phyloP scores from a whole-genome alignment of 495 filamentous ascomycete genomes.

The Xanthoparmelia taractica region DNA sequence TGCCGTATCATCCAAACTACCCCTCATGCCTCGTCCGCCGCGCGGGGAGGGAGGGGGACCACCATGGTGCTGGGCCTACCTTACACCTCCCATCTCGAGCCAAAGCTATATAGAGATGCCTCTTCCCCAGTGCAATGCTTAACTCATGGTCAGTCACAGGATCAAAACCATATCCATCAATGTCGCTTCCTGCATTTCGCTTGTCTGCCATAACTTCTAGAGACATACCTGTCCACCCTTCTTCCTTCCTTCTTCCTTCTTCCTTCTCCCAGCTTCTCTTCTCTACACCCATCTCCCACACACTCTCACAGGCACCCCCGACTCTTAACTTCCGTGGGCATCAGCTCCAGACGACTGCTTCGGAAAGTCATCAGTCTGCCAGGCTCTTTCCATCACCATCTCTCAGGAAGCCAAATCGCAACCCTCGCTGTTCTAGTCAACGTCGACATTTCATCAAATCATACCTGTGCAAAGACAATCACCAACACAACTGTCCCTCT shows the following conservation, averaged over 20 bases:
- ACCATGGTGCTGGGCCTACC: neutral
- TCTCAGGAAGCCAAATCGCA: neutral
- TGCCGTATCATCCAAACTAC: neutral
- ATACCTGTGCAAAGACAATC: neutral
- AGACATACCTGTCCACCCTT: neutral
- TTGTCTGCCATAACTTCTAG: neutral
- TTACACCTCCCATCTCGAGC: neutral
- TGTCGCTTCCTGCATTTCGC: neutral
- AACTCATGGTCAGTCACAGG: neutral
- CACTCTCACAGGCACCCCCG: neutral
- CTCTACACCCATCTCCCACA: neutral
- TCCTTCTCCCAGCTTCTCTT: neutral
- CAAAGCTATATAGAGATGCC: neutral
- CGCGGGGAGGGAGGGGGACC: no score
- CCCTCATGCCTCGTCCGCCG: neutral
- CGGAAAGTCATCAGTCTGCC: no score
- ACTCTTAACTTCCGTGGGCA: neutral
- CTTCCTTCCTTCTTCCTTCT: neutral
- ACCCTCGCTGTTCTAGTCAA: neutral
- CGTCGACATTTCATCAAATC: neutral
- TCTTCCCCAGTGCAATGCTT: neutral
- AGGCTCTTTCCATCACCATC: no score
- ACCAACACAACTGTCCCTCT: neutral
- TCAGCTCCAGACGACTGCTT: no score
- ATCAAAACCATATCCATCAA: neutral